Base-by-base conservation (phyloP, 768 basidiomycete genomes). In the Suillus subluteus region DNA sequence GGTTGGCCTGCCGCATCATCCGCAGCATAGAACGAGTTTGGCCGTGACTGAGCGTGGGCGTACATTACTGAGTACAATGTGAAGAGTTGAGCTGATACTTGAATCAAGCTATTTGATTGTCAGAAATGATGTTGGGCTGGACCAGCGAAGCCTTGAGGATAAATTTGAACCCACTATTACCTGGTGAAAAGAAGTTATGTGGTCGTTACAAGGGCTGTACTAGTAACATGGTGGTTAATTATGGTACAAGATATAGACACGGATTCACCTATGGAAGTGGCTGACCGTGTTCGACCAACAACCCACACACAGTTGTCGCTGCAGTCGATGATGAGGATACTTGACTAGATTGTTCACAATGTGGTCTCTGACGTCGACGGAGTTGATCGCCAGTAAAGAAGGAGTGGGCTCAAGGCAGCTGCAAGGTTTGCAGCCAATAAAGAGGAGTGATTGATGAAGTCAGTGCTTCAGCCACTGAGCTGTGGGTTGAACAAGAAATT, bases 11-110 rank as follows among this genome's bases (percentile, higher is more conserved):
- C 62, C 8, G 38, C 32, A 46, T 52, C 69, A 62, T 76, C 72
- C 35, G 75, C 78, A 63, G 75, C 71, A 11, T 79, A 77, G 68
- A 79, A 79, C 16, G 76, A 79, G 71, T 74, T 76, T 59, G 75
- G 74, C 69, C 78, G 80, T 23, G 79, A 77, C 13, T 77, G 69
- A 64, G 75, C 75, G 69, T 75, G 76, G 50, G 74, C 63, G 71
- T 74, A 72, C 78, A 80, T 79, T 65, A 41, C 58, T 59, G 26
- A 11, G 43, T 55, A 30, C 8, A 40, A 41, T 59, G 26, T 4
- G 38, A 59, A 41, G 58, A 18, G 23, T 30, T 12, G 40, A 11
- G 40, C 40, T 30, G 58, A 41, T 41, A 52, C 50, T 30, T 52
- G 18, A 26, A 30, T 59, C 58, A 40, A 59, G 40, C 40, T 59